Base-by-base conservation (phyloP, 805 yeast genomes). In the Cyberlindnera xishuangbannaensis region DNA sequence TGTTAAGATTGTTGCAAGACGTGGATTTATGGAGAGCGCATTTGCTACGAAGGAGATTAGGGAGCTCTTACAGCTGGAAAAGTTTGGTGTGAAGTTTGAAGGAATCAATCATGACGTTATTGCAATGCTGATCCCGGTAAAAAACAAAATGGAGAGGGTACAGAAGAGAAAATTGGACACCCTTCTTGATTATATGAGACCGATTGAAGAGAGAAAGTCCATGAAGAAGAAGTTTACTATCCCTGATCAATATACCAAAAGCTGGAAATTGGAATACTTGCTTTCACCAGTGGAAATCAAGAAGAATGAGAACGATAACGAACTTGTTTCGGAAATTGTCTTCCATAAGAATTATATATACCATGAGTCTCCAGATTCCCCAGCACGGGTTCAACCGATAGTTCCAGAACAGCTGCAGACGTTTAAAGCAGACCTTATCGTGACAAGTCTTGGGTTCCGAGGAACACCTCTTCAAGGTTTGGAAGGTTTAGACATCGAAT, bases 41-140 rank as follows among this genome's bases (percentile, higher is more conserved):
- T 92, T 88, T 55, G 82, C 97, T 4, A 90, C 84, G 45, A 90
- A 87, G 53, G 98, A 92, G 56, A 68, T 90, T 16, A 69, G 97
- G 51, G 97, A 92, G 52, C 61, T 90, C 23, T 62, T 88, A 51
- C 82, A 78, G 33, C 56, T 86, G 35, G 66, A 61, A 34, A 58
- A 64, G 19, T 60, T 62, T 25, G 76, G 77, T 0, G 64, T 65
- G 13, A 58, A 53, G 10, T 72, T 81, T 36, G 52, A 56, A 9
- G 76, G 77, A 4, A 51, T 64, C 28, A 68, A 71, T 7, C 64
- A 64, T 1, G 59, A 61, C n/a, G 45, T 56, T 15, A 41, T 62
- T 6, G 44, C 50, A 30, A 43, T 58, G 5, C 44, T 52, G 18
- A 61, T 95, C 36, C 70, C 75, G 0, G 67, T 71, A 18, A 80